A percentile compares a stretch with the other conserved stretches of the same genome.
phyloP scores from a whole-genome alignment of 305 asterid species.

The Ilex paraguariensis region DNA sequence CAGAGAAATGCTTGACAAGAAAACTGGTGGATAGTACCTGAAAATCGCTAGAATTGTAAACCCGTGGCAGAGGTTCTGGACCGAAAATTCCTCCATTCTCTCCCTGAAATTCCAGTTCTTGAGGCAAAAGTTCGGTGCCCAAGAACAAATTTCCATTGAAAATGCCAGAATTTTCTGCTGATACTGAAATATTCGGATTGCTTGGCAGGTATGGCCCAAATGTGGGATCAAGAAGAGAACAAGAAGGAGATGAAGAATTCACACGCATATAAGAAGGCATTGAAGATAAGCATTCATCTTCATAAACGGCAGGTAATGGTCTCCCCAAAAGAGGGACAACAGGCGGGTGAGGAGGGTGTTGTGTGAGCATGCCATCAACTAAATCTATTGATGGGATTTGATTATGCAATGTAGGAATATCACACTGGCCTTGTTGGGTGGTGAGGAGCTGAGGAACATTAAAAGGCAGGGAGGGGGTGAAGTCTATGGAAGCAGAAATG shows the following conservation, averaged over 20 bases:
- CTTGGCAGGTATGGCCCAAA: conserved; percentile 39
- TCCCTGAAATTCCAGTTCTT: conserved; percentile 68
- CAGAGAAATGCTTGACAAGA: too few relatives aligned
- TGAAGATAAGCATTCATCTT: conserved; percentile 51
- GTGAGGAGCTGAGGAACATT: conserved; percentile 30
- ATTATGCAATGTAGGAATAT: conserved; percentile 26
- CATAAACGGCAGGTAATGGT: conserved; percentile 35
- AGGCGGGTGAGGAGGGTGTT: conserved; percentile 23
- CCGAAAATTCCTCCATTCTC: conserved; percentile 52
- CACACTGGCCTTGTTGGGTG: conserved; percentile 38
- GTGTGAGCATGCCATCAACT: conserved; percentile 20
- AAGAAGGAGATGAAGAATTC: conserved; percentile 37
- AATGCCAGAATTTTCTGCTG: conserved; percentile 39
- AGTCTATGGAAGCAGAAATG: conserved; percentile 69
- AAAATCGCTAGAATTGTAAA: conserved; percentile 47
- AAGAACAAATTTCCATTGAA: conserved; percentile 43
- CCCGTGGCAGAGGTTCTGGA: conserved; percentile 41
- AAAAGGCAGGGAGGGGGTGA: conserved; percentile 37
- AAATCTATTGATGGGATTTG: conserved; percentile 19
- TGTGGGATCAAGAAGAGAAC: conserved; percentile 42
- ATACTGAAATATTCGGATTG: conserved; percentile 29
- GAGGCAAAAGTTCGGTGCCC: conserved; percentile 46
- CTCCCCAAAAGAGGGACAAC: conserved; percentile 33
- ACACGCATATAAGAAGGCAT: conserved; percentile 43
- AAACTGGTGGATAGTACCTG: conserved; percentile 39